Percentiles rank a stretch among this genome's conserved stretches.
These are phyloP conservation scores for Ogataea sp. DNA, from an alignment of 805 yeast species.

Conservation along the genomic window DNA sequence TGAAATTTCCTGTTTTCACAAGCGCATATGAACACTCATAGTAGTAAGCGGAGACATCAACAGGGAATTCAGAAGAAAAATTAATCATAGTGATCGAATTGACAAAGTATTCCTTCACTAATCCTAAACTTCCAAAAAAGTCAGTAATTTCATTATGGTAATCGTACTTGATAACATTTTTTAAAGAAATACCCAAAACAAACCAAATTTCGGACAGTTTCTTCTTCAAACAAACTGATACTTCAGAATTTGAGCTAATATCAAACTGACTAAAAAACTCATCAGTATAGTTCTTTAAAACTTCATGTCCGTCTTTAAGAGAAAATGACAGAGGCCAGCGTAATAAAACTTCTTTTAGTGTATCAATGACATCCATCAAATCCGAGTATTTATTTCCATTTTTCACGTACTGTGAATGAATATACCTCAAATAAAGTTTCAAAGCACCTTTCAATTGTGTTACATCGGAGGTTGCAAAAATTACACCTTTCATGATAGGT, in stretches of 20 bases:
- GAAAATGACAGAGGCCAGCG: background rate
- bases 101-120: background rate
- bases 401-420: slow-evolving; percentile 27
- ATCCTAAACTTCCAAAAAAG: background rate
- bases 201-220: background rate
- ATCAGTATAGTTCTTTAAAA: background rate
- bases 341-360: slow-evolving; percentile 7
- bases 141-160: background rate
- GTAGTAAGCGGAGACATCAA: slow-evolving; percentile 17
- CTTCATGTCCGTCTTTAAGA: slow-evolving; percentile 7
- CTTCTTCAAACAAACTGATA: background rate
- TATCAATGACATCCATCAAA: slow-evolving; percentile 22
- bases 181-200: background rate
- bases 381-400: slow-evolving; percentile 28
- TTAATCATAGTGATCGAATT: slow-evolving; percentile 7
- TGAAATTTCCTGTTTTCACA: slow-evolving; percentile 34
- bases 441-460: slow-evolving; percentile 25
- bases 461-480: slow-evolving; percentile 12
- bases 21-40: slow-evolving; percentile 42
- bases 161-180: background rate
- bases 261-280: too few relatives aligned
- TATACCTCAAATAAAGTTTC: slow-evolving; percentile 33
- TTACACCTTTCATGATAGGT: slow-evolving; percentile 27
- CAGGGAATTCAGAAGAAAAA: slow-evolving; percentile 7
- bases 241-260: slow-evolving; percentile 5